Conservation (phyloP, 2,329 filamentous ascomycete species). For the Dichotomopilus funicola region DNA sequence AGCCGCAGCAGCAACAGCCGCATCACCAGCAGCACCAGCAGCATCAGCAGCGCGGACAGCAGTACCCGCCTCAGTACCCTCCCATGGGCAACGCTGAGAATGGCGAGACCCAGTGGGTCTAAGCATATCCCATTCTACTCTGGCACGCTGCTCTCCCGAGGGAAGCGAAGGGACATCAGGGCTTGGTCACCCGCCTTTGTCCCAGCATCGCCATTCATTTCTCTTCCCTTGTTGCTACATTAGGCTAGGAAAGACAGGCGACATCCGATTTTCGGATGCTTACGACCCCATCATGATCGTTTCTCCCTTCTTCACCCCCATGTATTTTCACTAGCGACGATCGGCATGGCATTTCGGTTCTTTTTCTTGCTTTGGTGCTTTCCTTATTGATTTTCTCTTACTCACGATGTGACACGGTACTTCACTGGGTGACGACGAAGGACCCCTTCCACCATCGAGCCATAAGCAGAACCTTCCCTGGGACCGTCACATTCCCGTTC, state of each 20-base stretch:
- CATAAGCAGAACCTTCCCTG: conserved; percentile 11
- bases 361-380: too few relatives aligned
- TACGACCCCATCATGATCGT: conserved; percentile 21
- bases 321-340: conserved; percentile 24
- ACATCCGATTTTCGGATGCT: conserved; percentile 16
- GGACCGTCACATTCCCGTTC: conserved; percentile 1
- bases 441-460: conserved; percentile 17
- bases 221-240: conserved; percentile 20
- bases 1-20: conserved; percentile 22
- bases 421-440: conserved; percentile 14
- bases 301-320: conserved; percentile 13
- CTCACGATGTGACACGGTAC: conserved; percentile 19
- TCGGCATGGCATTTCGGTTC: conserved; percentile 19
- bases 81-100: conserved; percentile 21
- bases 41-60: conserved; percentile 22
- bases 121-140: not conserved
- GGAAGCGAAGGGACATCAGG: conserved; percentile 11
- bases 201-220: not conserved
- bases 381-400: not conserved
- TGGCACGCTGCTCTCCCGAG: not conserved
- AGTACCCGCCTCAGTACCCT: conserved; percentile 16
- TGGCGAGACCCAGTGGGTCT: conserved; percentile 27
- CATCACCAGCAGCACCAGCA: conserved; percentile 19
- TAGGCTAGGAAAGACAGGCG: conserved; percentile 24
- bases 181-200: conserved; percentile 9